Base-by-base conservation (phyloP, 768 basidiomycete genomes). In the Xerocomellus intermedius region DNA sequence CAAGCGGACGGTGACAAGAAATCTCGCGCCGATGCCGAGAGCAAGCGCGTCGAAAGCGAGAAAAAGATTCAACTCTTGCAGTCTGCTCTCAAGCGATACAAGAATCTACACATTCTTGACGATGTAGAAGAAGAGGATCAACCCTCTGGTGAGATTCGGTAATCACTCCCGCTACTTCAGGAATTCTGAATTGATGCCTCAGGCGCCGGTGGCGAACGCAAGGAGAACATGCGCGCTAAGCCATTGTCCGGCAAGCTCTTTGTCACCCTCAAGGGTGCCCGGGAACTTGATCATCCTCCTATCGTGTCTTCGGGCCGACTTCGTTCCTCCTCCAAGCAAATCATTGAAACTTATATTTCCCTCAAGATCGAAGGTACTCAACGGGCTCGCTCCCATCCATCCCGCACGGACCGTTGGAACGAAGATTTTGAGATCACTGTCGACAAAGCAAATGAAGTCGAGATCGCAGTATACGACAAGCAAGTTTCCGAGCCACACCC, bases 391-490 rank as follows among this genome's bases (percentile, higher is more conserved):
- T 94, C 95, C 0, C 94, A 96, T 68, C 91, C 93, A 8, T 87
- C 94, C 10, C 86, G 94, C 55, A 97, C 89, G 28, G 97, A 98
- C 73, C 86, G 91, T 42, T 99, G 97, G 97, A 92, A 93, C 68
- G 95, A 99, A 73, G 91, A 94, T 55, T 98, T 98, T 58, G 94
- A 96, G 72, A 92, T 99, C 55, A 80, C 87, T 0, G 91, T 98
- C 38, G 96, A 98, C 77, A 98, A 98, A 73, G 95, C 96, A 14
- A 98, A 96, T 69, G 97, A 99, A 78, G 90, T 98, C 46, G 97
- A 98, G 74, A 87, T 99, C 48, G 91, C 93, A 30, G 83, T 99
- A 32, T 94, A 94, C 64, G 97, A 99, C 73, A 93, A 93, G 63
- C 90, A 91, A 64, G 82, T 83, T 19, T 87, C 85, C 53, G 91